phyloP scores from a whole-genome alignment of 371 early-diverging fungal genomes.

The Haplosporangium sp. region DNA sequence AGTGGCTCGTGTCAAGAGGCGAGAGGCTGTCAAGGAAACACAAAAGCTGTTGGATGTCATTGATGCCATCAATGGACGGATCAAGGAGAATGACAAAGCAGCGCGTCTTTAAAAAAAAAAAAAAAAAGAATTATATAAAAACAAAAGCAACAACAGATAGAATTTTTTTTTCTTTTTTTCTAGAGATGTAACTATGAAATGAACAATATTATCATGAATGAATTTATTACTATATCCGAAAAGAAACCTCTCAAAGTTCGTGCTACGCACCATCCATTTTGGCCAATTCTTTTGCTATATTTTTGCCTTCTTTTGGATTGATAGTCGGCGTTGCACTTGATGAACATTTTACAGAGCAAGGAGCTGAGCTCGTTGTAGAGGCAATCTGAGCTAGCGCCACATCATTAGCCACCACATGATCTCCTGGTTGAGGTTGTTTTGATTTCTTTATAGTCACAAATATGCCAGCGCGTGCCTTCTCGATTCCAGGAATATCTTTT shows the following conservation, averaged over 20 bases:
- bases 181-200: not conserved
- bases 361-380: not conserved
- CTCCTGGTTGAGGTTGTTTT: conserved; percentile 5
- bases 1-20: conserved; percentile 68
- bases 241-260: no score
- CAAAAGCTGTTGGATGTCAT: conserved; percentile 67
- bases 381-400: not conserved
- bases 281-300: conserved; percentile 15
- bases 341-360: not conserved
- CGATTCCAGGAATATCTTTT: conserved; percentile 38
- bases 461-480: conserved; percentile 34
- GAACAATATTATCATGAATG: not conserved
- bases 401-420: conserved; percentile 1
- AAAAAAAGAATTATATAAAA: not conserved
- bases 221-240: not conserved
- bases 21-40: conserved; percentile 67
- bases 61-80: conserved; percentile 57
- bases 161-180: no score
- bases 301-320: conserved; percentile 20
- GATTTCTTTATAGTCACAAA: conserved; percentile 33
- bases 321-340: conserved; percentile 9
- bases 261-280: conserved; percentile 5
- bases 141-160: not conserved
- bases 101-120: conserved; percentile 15
- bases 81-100: conserved; percentile 40